Percentiles rank a stretch among this genome's conserved stretches.
These are phyloP conservation scores for Scheffersomyces illinoinensis DNA, from an alignment of 1,139 yeast genomes.

Conservation along the genomic window DNA sequence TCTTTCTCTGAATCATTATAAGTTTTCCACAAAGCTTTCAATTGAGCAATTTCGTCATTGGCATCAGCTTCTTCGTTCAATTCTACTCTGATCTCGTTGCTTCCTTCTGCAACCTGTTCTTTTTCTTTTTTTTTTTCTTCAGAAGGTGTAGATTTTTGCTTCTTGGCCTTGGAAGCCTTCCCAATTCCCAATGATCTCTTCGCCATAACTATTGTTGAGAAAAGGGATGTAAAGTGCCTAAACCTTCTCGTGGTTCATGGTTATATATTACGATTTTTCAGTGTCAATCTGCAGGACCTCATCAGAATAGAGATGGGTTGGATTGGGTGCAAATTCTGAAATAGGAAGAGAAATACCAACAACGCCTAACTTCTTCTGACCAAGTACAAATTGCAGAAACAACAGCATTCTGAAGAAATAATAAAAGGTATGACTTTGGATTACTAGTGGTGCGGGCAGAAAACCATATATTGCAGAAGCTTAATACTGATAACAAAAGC, in stretches of 20 bases:
- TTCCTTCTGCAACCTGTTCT: slow-evolving; percentile 14
- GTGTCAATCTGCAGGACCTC: neutral
- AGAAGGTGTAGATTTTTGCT: slow-evolving; percentile 36
- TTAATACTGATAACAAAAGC: too few species aligned
- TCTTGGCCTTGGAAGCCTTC: slow-evolving; percentile 57
- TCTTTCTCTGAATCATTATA: slow-evolving; percentile 56
- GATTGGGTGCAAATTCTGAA: neutral
- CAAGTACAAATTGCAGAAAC: too few species aligned
- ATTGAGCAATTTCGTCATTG: slow-evolving; percentile 75
- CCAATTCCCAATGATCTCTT: slow-evolving; percentile 85
- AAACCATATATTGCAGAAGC: too few species aligned
- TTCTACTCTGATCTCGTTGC: slow-evolving; percentile 63
- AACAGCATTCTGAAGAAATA: too few species aligned
- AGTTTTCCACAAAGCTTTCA: slow-evolving; percentile 69
- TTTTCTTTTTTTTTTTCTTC: slow-evolving; percentile 15
- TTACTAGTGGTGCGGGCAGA: too few species aligned
- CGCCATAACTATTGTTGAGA: slow-evolving; percentile 41
- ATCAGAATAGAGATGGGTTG: neutral
- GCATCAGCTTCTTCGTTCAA: slow-evolving; percentile 69
- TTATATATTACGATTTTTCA: neutral
- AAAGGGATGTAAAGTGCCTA: neutral
- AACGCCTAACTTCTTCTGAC: too few species aligned
- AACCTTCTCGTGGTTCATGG: neutral
- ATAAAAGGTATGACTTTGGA: too few species aligned
- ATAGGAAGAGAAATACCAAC: neutral